Evolutionary conservation across 139 green algal species (phyloP).

Genomic region (Spirogloea muscicola): DNA sequence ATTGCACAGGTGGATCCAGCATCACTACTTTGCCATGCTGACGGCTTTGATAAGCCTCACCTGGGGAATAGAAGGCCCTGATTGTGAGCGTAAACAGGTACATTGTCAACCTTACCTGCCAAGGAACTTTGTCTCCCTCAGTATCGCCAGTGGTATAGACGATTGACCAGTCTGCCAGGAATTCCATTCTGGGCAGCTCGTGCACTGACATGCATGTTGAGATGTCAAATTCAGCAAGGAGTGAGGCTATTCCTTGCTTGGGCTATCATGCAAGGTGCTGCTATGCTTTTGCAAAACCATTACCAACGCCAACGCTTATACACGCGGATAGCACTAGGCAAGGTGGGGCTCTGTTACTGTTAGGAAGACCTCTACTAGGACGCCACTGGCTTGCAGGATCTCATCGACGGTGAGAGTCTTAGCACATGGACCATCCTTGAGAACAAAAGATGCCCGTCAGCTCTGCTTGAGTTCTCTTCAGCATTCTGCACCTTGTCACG

Average conservation of each 20-base stretch:
- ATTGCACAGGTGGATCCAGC: constrained; percentile 72
- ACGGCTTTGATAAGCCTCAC: constrained; percentile 76
- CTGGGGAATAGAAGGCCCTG: constrained; percentile 69
- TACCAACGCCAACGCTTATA: constrained; percentile 47
- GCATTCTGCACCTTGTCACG: too few species aligned
- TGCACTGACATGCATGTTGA: too few species aligned
- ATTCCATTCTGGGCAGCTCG: not conserved
- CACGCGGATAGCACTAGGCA: constrained; percentile 46
- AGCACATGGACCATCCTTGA: too few species aligned
- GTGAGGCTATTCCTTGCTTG: constrained; percentile 41
- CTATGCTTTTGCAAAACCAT: constrained; percentile 51
- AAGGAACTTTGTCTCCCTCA: too few species aligned
- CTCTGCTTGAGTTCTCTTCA: too few species aligned
- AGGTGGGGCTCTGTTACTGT: too few species aligned
- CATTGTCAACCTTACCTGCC: too few species aligned
- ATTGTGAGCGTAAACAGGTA: constrained; percentile 40
- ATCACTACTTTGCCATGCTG: constrained; percentile 85
- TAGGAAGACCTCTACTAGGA: too few species aligned
- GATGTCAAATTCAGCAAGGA: constrained; percentile 8
- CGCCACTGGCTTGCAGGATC: too few species aligned
- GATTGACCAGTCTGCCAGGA: not conserved
- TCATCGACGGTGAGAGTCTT: too few species aligned
- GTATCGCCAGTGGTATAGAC: not conserved
- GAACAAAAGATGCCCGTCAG: too few species aligned
- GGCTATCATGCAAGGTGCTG: constrained; percentile 40